Base-by-base conservation (phyloP, 805 yeast species). In the Candida piceae region DNA sequence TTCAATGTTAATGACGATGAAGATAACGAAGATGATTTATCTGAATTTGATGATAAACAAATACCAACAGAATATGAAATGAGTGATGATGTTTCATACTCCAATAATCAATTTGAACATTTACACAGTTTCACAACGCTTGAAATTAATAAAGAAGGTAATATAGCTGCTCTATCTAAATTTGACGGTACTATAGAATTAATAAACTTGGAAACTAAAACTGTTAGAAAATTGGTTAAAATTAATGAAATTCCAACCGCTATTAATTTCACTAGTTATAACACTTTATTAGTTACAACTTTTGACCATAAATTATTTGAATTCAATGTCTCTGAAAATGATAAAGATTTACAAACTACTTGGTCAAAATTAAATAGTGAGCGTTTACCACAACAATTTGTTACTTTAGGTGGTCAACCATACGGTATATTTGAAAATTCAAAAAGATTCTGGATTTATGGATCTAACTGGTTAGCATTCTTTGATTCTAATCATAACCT, bases 291-390 rank as follows among this genome's bases (percentile, higher is more conserved):
- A 13, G 78, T 81, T 9, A 72, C 81, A 16, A 78, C 90, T 2
- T 75, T 82, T 33, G 95, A 86, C 35, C 84, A 83, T 57, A 80
- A 76, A 50, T 57, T 93, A 17, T 73, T 72, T 42, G 97, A 88
- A 62, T 80, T 86, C 49, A 69, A 74, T 34, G 46, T 70, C 13
- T 44, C 42, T 8, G 29, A 10, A 15, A 40, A 39, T 8, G 12
- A 17, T 17, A n/a, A 10, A 9, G 55, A 59, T 20, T 55, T 74
- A 32, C 66, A 77, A 46, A 81, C 96, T 0, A 53, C 70, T 8
- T 90, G 97, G 98, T 81, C 95, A 9, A 76, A 77, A 44, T 64
- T 72, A 35, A 87, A 87, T 58, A 72, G 86, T 13, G 93, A 84
- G 35, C 69, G 74, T 39, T 60, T 88, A 45, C 97, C 97, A 2